These are phyloP conservation scores for Wallacemonas sp. DNA, from an alignment of 208 protist species.

Conservation along the genomic window DNA sequence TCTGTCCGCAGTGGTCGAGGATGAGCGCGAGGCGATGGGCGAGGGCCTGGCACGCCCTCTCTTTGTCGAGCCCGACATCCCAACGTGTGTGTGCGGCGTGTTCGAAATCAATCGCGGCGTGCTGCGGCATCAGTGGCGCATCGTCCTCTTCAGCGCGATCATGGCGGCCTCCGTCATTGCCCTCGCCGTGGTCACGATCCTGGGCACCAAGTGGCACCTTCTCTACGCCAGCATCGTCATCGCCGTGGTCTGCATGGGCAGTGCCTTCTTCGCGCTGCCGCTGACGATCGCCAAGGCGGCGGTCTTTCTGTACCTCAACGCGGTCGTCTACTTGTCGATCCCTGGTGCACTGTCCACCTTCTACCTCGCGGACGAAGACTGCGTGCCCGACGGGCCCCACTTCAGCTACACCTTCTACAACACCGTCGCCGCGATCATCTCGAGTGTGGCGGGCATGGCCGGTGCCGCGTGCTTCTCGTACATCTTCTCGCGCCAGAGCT, in stretches of 20 bases:
- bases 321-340: slow-evolving; percentile 42
- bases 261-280: slow-evolving; percentile 36
- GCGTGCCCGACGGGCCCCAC: slow-evolving; percentile 34
- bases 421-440: slow-evolving; percentile 27
- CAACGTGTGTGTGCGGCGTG: slow-evolving; percentile 26
- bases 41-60: background rate
- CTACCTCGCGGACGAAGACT: slow-evolving; percentile 29
- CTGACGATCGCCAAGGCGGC: slow-evolving; percentile 40
- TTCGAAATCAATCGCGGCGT: slow-evolving; percentile 46
- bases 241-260: slow-evolving; percentile 19
- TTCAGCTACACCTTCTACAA: slow-evolving; percentile 56
- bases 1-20: background rate
- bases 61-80: slow-evolving; percentile 18
- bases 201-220: slow-evolving; percentile 18
- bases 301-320: slow-evolving; percentile 36
- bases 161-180: slow-evolving; percentile 32
- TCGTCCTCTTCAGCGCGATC: slow-evolving; percentile 31
- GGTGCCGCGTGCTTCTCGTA: slow-evolving; percentile 33
- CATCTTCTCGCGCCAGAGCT: slow-evolving; percentile 28
- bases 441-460: slow-evolving; percentile 20
- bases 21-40: background rate
- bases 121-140: slow-evolving; percentile 21
- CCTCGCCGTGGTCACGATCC: slow-evolving; percentile 30
- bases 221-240: slow-evolving; percentile 24
- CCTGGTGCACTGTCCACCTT: slow-evolving; percentile 40